These are phyloP conservation scores for Mesembryanthemum crystallinum DNA, from an alignment of 148 eudicot species.

Conservation along the genomic window DNA sequence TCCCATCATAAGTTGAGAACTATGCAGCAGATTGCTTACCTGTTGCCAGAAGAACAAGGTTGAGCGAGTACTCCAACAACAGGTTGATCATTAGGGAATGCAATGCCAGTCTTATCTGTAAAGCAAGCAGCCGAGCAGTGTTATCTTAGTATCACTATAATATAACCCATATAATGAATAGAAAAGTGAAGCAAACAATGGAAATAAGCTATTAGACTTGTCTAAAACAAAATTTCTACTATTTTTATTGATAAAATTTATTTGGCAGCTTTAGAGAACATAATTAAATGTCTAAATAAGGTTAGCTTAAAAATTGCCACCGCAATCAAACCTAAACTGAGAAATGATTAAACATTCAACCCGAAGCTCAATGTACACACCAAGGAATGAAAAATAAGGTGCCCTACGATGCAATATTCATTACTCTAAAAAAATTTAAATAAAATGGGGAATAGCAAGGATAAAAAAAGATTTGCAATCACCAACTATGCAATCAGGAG, in stretches of 20 bases:
- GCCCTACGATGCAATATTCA: constrained; percentile 1
- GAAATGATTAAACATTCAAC: not conserved
- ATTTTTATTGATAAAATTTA: not conserved
- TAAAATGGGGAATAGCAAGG: not conserved
- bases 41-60: constrained; percentile 60
- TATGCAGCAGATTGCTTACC: constrained; percentile 40
- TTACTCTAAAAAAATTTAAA: not conserved
- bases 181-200: not conserved
- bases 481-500: constrained; percentile 30
- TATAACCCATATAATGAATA: not conserved
- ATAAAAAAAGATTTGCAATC: constrained; percentile 16
- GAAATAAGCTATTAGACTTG: not conserved
- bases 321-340: not conserved
- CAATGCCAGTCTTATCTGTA: constrained; percentile 49
- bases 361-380: not conserved
- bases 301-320: not conserved
- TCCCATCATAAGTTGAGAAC: not conserved
- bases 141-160: not conserved
- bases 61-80: constrained; percentile 69
- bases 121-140: constrained; percentile 14
- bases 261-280: not conserved
- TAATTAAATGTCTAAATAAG: not conserved
- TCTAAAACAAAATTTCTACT: not conserved
- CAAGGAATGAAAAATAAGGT: not conserved
- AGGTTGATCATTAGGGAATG: constrained; percentile 45